Evolutionary conservation across 1,284 basidiomycete genomes (phyloP).

Genomic region (Lentinus polychrous): DNA sequence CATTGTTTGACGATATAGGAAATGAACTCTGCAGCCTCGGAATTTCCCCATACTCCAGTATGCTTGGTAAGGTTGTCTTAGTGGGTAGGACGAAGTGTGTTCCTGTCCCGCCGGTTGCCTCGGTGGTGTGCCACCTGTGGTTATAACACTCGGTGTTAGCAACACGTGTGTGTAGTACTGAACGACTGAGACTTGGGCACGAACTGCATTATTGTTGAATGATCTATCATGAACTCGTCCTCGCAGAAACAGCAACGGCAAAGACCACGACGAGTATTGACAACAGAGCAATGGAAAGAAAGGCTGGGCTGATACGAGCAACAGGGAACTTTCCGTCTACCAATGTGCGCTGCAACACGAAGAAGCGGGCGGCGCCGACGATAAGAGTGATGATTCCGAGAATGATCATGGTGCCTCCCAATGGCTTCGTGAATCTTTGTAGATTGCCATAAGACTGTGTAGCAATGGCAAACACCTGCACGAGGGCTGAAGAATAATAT

Average conservation of each 20-base stretch:
- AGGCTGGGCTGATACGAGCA: conserved; percentile 37
- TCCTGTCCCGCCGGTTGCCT: no score
- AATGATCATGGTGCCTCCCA: conserved; percentile 47
- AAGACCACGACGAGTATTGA: conserved; percentile 45
- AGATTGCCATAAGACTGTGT: conserved; percentile 23
- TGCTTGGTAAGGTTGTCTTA: no score
- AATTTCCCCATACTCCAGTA: conserved; percentile 23
- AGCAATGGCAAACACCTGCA: conserved; percentile 50
- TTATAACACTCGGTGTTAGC: no score
- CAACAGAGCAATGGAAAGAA: conserved; percentile 37
- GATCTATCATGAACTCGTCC: conserved; percentile 12
- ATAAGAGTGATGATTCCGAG: conserved; percentile 44
- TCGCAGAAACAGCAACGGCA: conserved; percentile 32
- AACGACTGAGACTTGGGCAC: no score
- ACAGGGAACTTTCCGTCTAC: conserved; percentile 50
- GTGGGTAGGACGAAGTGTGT: no score
- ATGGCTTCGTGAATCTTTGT: conserved; percentile 40
- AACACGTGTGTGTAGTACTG: no score
- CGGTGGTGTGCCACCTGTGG: no score
- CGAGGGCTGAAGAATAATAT: conserved; percentile 32
- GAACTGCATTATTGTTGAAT: no score
- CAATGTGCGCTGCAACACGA: conserved; percentile 46
- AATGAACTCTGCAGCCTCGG: no score
- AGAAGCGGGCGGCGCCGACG: conserved; percentile 48
- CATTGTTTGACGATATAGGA: conserved; percentile 30